Percentiles rank a stretch among this genome's conserved stretches.
Evolutionary conservation across 495 filamentous ascomycete genomes (phyloP).

Genomic region (Hyaloscypha hepaticicola): DNA sequence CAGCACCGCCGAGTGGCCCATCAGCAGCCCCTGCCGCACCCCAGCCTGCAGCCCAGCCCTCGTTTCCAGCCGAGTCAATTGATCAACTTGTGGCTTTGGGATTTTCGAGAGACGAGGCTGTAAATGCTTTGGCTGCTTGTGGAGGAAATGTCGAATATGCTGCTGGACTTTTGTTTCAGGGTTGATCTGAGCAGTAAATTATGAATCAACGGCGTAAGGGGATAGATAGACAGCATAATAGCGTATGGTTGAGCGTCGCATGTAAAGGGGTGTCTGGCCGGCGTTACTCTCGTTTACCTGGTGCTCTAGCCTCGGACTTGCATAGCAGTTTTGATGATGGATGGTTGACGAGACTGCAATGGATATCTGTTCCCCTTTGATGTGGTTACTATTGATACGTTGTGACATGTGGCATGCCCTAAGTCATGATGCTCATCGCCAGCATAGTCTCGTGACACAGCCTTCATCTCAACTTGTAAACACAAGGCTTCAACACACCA

Average conservation of each 20-base stretch:
- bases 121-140: slow-evolving; percentile 77
- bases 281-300: slow-evolving; percentile 10
- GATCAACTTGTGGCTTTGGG: slow-evolving; percentile 76
- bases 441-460: background rate
- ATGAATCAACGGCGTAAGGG: slow-evolving; percentile 15
- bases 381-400: slow-evolving; percentile 7
- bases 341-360: background rate
- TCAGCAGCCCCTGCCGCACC: slow-evolving; percentile 24
- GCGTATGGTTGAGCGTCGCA: slow-evolving; percentile 17
- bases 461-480: slow-evolving; percentile 81
- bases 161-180: slow-evolving; percentile 75
- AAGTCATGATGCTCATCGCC: no score
- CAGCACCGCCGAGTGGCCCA: slow-evolving; percentile 31
- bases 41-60: slow-evolving; percentile 18
- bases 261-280: slow-evolving; percentile 13
- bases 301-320: slow-evolving; percentile 1
- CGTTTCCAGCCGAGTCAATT: slow-evolving; percentile 61
- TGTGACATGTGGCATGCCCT: background rate
- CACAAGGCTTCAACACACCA: slow-evolving; percentile 87
- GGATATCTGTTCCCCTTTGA: background rate
- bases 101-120: slow-evolving; percentile 71
- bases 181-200: slow-evolving; percentile 27
- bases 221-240: slow-evolving; percentile 22
- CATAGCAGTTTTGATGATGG: slow-evolving; percentile 10
- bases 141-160: slow-evolving; percentile 85